phyloP scores from a whole-genome alignment of 768 basidiomycete genomes.

The Kockovaella imperatae region DNA sequence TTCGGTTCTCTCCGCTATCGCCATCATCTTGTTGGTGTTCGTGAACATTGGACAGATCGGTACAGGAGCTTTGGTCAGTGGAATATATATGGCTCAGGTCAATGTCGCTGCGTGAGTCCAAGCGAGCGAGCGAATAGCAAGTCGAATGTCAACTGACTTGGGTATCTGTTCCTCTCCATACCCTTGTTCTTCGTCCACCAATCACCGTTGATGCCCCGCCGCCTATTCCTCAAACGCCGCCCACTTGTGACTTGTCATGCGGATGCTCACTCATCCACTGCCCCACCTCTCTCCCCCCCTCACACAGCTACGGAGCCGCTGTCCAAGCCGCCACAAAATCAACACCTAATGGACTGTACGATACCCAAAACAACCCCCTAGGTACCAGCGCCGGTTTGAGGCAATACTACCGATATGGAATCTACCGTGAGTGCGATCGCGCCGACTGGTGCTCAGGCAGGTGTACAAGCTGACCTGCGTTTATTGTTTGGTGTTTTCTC shows the following conservation, averaged over 20 bases:
- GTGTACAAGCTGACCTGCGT: no score
- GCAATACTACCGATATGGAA: constrained; percentile 39
- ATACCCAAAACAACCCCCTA: constrained; percentile 27
- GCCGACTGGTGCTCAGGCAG: no score
- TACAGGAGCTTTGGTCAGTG: constrained; percentile 23
- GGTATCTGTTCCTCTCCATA: no score
- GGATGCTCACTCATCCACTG: background rate
- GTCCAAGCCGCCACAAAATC: constrained; percentile 20
- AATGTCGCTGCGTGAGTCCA: constrained; percentile 34
- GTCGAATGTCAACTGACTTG: no score
- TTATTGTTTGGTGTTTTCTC: no score
- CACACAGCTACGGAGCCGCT: constrained; percentile 18
- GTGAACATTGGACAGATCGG: constrained; percentile 40
- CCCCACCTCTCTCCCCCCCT: background rate
- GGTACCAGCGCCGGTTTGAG: constrained; percentile 32
- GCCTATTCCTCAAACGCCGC: no score
- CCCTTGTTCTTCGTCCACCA: no score
- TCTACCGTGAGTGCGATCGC: constrained; percentile 38
- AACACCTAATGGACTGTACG: constrained; percentile 28
- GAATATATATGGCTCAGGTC: constrained; percentile 36
- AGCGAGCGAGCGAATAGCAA: no score
- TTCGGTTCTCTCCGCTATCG: constrained; percentile 33
- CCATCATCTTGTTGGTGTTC: constrained; percentile 41
- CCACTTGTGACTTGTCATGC: no score
- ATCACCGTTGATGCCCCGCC: no score